Evolutionary conservation across 495 filamentous ascomycete species (phyloP), one percentile per base, ranked within the genome.

Genomic region (Hypoxylon fuscum): DNA sequence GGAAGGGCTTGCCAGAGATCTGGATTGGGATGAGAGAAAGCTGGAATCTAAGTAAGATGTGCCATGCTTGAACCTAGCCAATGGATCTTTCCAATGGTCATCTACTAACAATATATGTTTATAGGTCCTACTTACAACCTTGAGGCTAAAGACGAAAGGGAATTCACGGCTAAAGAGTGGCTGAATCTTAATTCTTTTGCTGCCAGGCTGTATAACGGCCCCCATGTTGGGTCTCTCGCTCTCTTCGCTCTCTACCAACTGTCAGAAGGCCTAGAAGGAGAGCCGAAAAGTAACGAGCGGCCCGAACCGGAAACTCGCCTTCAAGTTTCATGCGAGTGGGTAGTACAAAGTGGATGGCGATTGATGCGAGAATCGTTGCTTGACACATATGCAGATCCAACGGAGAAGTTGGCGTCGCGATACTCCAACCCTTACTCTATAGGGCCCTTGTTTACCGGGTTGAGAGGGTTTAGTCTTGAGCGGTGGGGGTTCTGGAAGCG

Each of bases 41-140:
- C 35, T 38, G 35, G 35, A 38, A 38, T 38, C 35, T 38, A 38
- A 38, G 35, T 38, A 38, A 38, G 35, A 38, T 38, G n/a, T 17
- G 35, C n/a, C 35, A 15, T 38, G 35, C 14, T 38, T 38, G 35
- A 17, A 14, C 11, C 35, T 38, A 14, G 35, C 35, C n/a, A 17
- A 38, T 38, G 2, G 14, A 38, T 15, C 7, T 15, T 38, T 17
- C 11, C 2, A 38, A 17, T 15, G 14, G 11, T 15, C 11, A 38
- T 38, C 7, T 38, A 17, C 7, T 38, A 38, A 38, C n/a, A 12
- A 5, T 14, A 17, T 17, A 15, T 17, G 31, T 14, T 14, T 17
- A 38, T 38, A 38, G 35, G 35, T 38, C 35, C 35, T 17, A 38
- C 35, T 38, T 38, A 7, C 14, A 17, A 38, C 7, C 35, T 17